Evolutionary conservation across 306 rosid species (phyloP).

Genomic region (Carpinus viminea): DNA sequence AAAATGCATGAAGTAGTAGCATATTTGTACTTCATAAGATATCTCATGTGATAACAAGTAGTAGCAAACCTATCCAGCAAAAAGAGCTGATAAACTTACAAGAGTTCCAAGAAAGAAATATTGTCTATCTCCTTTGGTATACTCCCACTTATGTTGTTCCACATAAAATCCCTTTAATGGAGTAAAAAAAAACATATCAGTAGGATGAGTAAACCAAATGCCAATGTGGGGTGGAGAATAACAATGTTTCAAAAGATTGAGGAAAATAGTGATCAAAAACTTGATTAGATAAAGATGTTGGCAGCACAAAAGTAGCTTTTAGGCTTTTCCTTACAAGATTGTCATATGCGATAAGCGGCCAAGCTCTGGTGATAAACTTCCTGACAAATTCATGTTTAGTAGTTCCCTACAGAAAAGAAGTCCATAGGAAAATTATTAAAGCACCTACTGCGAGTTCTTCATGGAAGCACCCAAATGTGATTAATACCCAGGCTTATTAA

Average conservation of each 20-base stretch:
- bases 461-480: background rate
- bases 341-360: slow-evolving; percentile 42
- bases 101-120: slow-evolving; percentile 43
- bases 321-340: slow-evolving; percentile 38
- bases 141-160: slow-evolving; percentile 48
- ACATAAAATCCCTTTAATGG: slow-evolving; percentile 55
- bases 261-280: background rate
- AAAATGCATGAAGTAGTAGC: background rate
- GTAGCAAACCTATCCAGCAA: background rate
- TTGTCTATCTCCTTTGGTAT: slow-evolving; percentile 57
- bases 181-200: slow-evolving; percentile 11
- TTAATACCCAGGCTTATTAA: background rate
- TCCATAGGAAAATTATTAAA: background rate
- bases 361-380: slow-evolving; percentile 50
- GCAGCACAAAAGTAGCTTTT: slow-evolving; percentile 1
- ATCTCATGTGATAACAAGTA: background rate
- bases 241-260: background rate
- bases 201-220: background rate
- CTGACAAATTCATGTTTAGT: slow-evolving; percentile 41
- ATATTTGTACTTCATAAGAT: slow-evolving; percentile 36
- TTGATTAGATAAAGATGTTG: background rate
- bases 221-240: slow-evolving; percentile 2
- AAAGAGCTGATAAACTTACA: slow-evolving; percentile 34
- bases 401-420: slow-evolving; percentile 42
- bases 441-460: background rate